Base-by-base conservation (phyloP, 2,329 filamentous ascomycete genomes). In the Tetracladium maxilliforme region DNA sequence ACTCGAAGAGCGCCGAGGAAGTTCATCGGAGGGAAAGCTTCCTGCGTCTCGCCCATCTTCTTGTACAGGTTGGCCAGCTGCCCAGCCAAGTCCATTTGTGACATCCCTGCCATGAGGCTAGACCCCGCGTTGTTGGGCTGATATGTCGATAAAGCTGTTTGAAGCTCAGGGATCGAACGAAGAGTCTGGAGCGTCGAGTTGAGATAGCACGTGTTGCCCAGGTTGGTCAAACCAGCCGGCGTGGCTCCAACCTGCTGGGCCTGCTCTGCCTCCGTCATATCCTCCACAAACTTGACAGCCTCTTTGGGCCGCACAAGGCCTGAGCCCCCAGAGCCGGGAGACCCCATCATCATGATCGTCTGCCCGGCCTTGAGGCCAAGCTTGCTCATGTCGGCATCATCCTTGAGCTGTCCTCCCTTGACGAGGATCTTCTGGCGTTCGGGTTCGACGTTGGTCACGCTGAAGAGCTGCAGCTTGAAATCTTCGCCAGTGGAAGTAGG, bases 191-290 rank as follows among this genome's bases (percentile, higher is more conserved):
- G 63, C 0, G 87, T 93, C 24, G 90, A 90, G 61, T 98, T 98
- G 43, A 95, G 73, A 49, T 98, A 98, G 59, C 90, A 98, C 4
- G 92, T 98, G 52, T 98, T 98, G 39, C 92, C 90, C 32, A 94
- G 60, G 45, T 98, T 98, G 47, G 79, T 68, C 33, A 98, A 58
- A 23, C 90, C 90, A 29, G 86, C 79, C 3, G 92, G 90, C 22
- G 68, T 87, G 23, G 86, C 86, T 30, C 82, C 84, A 31, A 76
- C 77, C 45, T 78, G 70, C 49, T 74, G 73, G 13, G 90, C 87
- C 26, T 74, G 70, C 51, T 95, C 87, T 16, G 84, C 86, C 47
- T 92, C 86, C 14, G 82, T 92, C 87, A 98, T 94, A 49, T 98
- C 90, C 53, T 98, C 90, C 34, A 92, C 55, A 42, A 98, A 98